These are phyloP conservation scores for Lagenidium sp. DNA, from an alignment of 352 stramenopile genomes.

Conservation along the genomic window DNA sequence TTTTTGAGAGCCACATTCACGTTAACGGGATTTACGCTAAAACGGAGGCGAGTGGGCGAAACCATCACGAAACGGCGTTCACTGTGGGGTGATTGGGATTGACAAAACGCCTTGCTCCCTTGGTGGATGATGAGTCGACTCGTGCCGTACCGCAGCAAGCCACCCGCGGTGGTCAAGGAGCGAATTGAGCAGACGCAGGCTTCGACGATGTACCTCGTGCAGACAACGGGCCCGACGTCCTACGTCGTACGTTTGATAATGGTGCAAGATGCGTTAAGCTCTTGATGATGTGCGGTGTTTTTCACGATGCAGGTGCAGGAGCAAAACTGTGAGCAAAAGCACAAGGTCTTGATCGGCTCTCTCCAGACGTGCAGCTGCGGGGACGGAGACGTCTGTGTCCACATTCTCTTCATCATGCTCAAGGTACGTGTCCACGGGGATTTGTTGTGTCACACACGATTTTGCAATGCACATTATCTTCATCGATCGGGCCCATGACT, in stretches of 20 bases:
- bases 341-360: conserved; percentile 69
- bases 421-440: conserved; percentile 25
- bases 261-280: no score
- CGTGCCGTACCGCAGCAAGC: conserved; percentile 53
- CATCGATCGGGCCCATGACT: no score
- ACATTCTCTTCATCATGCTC: conserved; percentile 84
- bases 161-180: conserved; percentile 26
- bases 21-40: no score
- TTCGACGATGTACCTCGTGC: conserved; percentile 75
- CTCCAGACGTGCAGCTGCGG: conserved; percentile 69
- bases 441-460: background rate
- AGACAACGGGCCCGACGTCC: conserved; percentile 66
- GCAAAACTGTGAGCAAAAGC: conserved; percentile 56
- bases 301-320: conserved; percentile 59
- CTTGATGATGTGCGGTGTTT: no score
- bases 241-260: conserved; percentile 69
- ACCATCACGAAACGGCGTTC: no score
- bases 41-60: no score
- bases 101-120: no score
- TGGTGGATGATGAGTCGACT: conserved; percentile 42
- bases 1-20: no score
- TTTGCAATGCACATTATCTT: no score
- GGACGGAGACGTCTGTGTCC: conserved; percentile 66
- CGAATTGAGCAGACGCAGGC: conserved; percentile 58
- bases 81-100: no score